Evolutionary conservation across 768 basidiomycete genomes (phyloP), one percentile per base, ranked within the genome.

Genomic region (Boletus insuetus): DNA sequence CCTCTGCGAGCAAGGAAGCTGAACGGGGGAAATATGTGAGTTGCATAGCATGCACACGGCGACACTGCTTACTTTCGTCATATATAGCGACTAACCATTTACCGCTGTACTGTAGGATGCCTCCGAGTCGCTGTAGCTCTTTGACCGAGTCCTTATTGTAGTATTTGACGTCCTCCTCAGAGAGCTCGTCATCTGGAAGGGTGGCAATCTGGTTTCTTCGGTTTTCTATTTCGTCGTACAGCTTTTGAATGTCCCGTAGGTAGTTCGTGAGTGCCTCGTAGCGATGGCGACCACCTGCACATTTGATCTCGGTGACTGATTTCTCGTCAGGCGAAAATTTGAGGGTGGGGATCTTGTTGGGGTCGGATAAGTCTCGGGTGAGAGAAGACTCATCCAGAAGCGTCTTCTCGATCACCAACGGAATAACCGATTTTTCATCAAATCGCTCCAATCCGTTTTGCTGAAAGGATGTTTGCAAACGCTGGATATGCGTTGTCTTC

Each of bases 11-110:
- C 7, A 49, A 6, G 6, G 11, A 8, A 3, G 16, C 35, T 37
- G 34, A 16, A 20, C 3, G 3, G 16, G 14, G 16, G 16, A 37
- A 17, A 26, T 26, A 13, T 4, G 20, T 35, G 6, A 5, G n/a
- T 17, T 14, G 22, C 4, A 38, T 11, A n/a, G 9, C 22, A 22
- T 22, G 22, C 22, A 4, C 2, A 8, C 3, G 29, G n/a, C 3
- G 22, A 22, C 22, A 22, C 22, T 13, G 4, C 34, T 16, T 32
- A 44, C 51, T 16, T 38, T 45, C 51, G 16, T 52, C 43, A 6
- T 52, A 52, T 4, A 52, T n/a, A 3, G 51, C 43, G 3, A 52
- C 51, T 11, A 52, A 17, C 51, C 51, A 52, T 14, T 47, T 22
- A 5, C 46, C 46, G 6, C 12, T 16, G 19, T 20, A 46, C 6